Conservation (phyloP, 2,329 filamentous ascomycete species). For the Penicillium sp. region DNA sequence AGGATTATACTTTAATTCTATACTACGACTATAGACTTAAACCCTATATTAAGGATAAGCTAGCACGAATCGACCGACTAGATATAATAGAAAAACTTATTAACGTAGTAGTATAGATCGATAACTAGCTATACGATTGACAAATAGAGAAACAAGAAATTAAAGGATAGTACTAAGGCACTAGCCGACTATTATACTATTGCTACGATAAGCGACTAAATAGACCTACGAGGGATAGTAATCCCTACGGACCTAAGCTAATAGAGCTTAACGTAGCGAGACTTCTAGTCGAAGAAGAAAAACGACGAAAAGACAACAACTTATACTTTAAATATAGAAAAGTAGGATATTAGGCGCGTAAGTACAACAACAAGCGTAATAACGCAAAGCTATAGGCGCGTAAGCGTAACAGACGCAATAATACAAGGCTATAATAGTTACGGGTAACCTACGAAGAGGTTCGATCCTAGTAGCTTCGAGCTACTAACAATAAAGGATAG, state of each 20-base stretch:
- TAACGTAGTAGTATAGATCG: background rate
- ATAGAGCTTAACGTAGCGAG: no score
- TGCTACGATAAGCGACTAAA: background rate
- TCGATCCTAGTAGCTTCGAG: background rate
- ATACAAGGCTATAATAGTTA: constrained; percentile 2
- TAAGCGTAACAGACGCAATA: no score
- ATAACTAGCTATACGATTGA: background rate
- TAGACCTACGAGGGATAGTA: background rate
- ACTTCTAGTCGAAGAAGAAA: background rate
- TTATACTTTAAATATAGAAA: constrained; percentile 9
- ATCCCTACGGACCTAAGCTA: no score
- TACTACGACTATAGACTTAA: background rate
- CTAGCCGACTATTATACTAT: background rate
- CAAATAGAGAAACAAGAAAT: background rate
- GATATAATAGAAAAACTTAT: background rate
- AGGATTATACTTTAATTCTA: background rate
- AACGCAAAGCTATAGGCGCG: no score
- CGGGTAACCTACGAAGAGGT: background rate
- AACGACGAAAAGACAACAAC: constrained; percentile 3
- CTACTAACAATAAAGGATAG: no score
- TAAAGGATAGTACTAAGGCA: background rate
- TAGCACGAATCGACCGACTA: no score
- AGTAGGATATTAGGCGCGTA: background rate
- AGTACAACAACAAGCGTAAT: background rate
- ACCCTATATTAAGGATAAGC: no score